Evolutionary conservation across 2,329 filamentous ascomycete genomes (phyloP).

Genomic region (Paracorniculantispora psalliotae): DNA sequence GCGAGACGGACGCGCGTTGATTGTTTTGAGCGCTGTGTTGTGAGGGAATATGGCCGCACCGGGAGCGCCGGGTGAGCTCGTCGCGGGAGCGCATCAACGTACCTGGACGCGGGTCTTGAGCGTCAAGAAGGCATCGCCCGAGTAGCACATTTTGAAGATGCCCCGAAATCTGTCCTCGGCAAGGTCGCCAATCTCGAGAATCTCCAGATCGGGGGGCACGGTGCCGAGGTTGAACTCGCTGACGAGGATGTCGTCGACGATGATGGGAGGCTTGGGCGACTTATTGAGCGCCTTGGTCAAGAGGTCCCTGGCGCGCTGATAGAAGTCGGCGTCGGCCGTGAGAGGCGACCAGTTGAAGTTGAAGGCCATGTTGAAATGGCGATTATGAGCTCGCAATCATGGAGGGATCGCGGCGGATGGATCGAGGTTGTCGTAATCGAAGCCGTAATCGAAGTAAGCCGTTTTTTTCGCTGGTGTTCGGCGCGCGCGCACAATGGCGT

Average conservation of each 20-base stretch:
- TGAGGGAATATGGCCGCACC: neutral
- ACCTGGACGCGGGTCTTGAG: constrained; percentile 92
- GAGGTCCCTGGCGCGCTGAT: constrained; percentile 85
- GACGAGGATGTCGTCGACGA: constrained; percentile 98
- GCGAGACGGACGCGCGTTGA: neutral
- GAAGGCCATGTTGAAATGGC: constrained; percentile 81
- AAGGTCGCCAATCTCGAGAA: constrained; percentile 94
- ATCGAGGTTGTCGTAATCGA: neutral
- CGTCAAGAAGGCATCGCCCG: constrained; percentile 90
- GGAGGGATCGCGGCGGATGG: constrained; percentile 16
- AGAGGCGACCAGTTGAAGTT: constrained; percentile 99
- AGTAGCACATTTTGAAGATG: constrained; percentile 99
- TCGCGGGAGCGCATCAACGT: constrained; percentile 32
- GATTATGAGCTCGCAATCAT: constrained; percentile 31
- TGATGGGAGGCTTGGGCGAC: constrained; percentile 94
- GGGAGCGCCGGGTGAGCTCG: neutral
- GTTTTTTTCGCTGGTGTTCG: neutral
- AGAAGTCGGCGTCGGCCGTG: constrained; percentile 89
- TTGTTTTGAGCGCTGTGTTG: neutral
- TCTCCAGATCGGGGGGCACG: constrained; percentile 90
- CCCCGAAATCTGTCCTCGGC: constrained; percentile 95
- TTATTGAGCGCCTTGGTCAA: constrained; percentile 95
- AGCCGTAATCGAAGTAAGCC: neutral
- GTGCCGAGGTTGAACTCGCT: constrained; percentile 96
- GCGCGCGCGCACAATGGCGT: neutral